A percentile compares a stretch with the other conserved stretches of the same genome.
phyloP scores from a whole-genome alignment of 257 asterid species.

The Paulownia fortunei region DNA sequence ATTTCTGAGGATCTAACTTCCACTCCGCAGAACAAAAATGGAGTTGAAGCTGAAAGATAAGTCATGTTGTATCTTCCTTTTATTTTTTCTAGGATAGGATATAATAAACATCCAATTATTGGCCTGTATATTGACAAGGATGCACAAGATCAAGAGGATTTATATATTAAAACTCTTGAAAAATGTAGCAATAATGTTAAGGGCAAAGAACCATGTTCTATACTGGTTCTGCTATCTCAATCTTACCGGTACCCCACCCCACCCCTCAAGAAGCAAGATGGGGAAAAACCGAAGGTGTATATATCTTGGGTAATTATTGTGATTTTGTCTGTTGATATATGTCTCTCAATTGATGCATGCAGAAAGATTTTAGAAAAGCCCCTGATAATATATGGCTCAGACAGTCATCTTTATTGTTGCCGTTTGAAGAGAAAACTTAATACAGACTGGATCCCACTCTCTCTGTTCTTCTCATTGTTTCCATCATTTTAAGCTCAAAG shows the following conservation, averaged over 20 bases:
- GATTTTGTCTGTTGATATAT: too few relatives aligned
- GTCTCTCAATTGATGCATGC: too few relatives aligned
- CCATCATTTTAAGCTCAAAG: too few relatives aligned
- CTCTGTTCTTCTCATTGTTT: too few relatives aligned
- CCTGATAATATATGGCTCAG: too few relatives aligned
- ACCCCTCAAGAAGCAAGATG: too few relatives aligned
- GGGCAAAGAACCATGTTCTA: neutral
- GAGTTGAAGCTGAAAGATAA: conserved; percentile 20
- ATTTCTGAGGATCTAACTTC: conserved; percentile 4
- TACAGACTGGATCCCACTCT: too few relatives aligned
- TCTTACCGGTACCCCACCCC: neutral
- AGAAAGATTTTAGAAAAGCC: too few relatives aligned
- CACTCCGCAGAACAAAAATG: neutral
- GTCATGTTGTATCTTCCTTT: neutral
- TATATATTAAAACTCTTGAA: neutral
- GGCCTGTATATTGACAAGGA: neutral
- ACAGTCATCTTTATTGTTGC: too few relatives aligned
- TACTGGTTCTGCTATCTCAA: neutral
- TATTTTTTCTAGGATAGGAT: neutral
- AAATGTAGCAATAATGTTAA: neutral
- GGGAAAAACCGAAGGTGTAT: too few relatives aligned
- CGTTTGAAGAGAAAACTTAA: too few relatives aligned
- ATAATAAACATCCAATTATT: neutral
- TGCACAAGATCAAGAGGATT: neutral
- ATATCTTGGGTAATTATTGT: too few relatives aligned